phyloP scores from a whole-genome alignment of 1,139 yeast genomes.

The Zygoascus sp. region DNA sequence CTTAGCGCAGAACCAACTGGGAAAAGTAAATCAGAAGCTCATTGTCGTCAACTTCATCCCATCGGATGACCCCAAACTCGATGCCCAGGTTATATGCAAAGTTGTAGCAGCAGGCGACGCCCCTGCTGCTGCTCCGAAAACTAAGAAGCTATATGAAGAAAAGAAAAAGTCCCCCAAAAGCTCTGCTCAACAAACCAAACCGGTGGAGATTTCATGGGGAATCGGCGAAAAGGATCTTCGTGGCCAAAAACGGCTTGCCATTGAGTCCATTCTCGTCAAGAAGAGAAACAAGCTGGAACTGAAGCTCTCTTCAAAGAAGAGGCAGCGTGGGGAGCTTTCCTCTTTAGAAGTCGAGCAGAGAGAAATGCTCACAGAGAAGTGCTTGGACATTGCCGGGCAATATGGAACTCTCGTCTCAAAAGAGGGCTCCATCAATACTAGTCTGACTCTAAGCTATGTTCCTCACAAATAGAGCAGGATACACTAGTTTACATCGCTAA shows the following conservation, averaged over 20 bases:
- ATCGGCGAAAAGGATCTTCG: conserved; percentile 32
- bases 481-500: too few species aligned
- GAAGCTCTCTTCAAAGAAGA: conserved; percentile 27
- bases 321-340: conserved; percentile 29
- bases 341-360: conserved; percentile 32
- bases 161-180: conserved; percentile 15
- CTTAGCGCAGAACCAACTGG: conserved; percentile 16
- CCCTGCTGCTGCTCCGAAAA: conserved; percentile 10
- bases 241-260: conserved; percentile 36
- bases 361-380: conserved; percentile 26
- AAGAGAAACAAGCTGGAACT: conserved; percentile 32
- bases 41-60: conserved; percentile 21
- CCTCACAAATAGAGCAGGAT: conserved; percentile 10
- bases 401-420: conserved; percentile 28
- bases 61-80: conserved; percentile 12
- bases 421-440: conserved; percentile 6
- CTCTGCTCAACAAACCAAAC: conserved; percentile 18
- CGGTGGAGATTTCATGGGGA: conserved; percentile 30
- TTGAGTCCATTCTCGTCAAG: conserved; percentile 28
- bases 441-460: conserved; percentile 4
- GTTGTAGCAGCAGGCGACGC: conserved; percentile 17
- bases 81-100: conserved; percentile 26
- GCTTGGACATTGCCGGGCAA: conserved; percentile 27
- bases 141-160: conserved; percentile 16
- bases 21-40: conserved; percentile 17